Percentiles rank a stretch among this genome's conserved stretches.
phyloP scores from a whole-genome alignment of 192 early-diverging fungal species.

The Cladochytrium replicatum region DNA sequence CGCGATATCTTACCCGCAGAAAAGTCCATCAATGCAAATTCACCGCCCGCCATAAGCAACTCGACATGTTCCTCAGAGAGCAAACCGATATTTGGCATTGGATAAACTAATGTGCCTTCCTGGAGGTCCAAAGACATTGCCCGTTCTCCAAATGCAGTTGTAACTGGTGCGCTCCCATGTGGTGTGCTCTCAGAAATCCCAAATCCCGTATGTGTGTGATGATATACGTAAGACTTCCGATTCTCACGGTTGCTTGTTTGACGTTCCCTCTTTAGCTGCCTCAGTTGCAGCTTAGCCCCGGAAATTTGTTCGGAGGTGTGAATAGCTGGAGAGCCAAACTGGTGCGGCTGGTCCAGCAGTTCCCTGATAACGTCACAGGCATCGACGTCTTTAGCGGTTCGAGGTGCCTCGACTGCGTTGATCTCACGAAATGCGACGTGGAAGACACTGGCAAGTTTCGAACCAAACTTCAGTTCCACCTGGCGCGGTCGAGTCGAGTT shows the following conservation, averaged over 20 bases:
- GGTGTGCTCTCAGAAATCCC: not conserved
- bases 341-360: not conserved
- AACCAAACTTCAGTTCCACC: slow-evolving; percentile 21
- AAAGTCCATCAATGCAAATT: too few species aligned
- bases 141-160: not conserved
- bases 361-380: not conserved
- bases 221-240: not conserved
- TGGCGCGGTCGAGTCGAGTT: too few species aligned
- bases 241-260: not conserved
- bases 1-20: too few species aligned
- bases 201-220: too few species aligned
- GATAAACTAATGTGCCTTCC: slow-evolving; percentile 13
- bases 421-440: slow-evolving; percentile 13
- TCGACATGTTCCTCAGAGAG: slow-evolving; percentile 1
- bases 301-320: not conserved
- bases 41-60: too few species aligned
- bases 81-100: slow-evolving; percentile 15
- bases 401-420: not conserved
- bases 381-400: too few species aligned
- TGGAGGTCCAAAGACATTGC: too few species aligned
- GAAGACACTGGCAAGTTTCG: slow-evolving; percentile 20
- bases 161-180: not conserved
- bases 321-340: not conserved
- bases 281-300: too few species aligned
- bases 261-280: not conserved